Base-by-base conservation (phyloP, 2,329 filamentous ascomycete species). In the Microcyclospora tardicrescens region DNA sequence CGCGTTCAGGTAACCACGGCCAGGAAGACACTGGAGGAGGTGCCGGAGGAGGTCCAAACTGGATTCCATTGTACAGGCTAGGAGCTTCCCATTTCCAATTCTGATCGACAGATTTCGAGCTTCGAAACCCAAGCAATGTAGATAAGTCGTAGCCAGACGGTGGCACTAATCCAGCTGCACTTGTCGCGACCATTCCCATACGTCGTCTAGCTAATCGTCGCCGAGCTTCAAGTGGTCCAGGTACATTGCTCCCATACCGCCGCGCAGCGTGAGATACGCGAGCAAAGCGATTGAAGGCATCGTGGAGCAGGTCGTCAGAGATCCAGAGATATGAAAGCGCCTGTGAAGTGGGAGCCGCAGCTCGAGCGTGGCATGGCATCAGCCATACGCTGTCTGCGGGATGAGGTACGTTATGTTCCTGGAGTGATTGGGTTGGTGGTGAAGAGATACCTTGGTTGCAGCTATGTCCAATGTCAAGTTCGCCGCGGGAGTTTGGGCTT, bases 151-250 rank as follows among this genome's bases (percentile, higher is more conserved):
- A 36, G 24, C 39, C 44, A 15, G 43, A 34, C 15, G 47, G 16
- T 35, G 41, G 41, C 15, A 36, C 39, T 27, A 33, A 28, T 15
- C 39, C 34, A 9, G 38, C 40, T 19, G 36, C 39, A 32, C 42
- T 42, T 14, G 27, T 16, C 9, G 41, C 33, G 2, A 44, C 46
- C 27, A 54, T 37, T 37, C 64, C 71, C 60, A 77, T 75, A 38
- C 68, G 65, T 39, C 75, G 64, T 55, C 67, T 75, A 2, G 71
- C 62, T 34, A 69, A 61, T 37, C 75, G 63, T 51, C 67, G 65
- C 44, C 69, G 67, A 34, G 75, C 73, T 58, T 79, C 75, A 60
- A 79, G 61, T 51, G 75, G 75, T 2, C 75, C 75, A 10, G 75
- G 75, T 2, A 76, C 69, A 46, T 67, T 66, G 61, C 74, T 77